Evolutionary conservation across 768 basidiomycete species (phyloP), one percentile per base, ranked within the genome.

Genomic region (Russula sp.): DNA sequence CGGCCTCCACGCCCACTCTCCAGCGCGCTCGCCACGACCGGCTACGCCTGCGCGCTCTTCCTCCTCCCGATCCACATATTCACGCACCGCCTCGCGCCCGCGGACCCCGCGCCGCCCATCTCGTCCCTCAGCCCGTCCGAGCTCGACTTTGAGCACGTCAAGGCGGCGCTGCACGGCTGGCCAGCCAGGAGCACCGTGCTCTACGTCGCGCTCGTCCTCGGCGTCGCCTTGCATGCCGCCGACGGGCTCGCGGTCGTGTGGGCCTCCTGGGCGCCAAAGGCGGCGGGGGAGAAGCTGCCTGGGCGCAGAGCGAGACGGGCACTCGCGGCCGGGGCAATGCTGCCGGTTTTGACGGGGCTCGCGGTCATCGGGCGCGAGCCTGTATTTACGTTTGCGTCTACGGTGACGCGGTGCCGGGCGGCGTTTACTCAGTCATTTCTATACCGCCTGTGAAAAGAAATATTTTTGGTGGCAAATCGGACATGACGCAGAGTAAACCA

Each of bases 91-190:
- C 56, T 81, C 34, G 69, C 76, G 59, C 90, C 85, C 18, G 75
- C 76, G 29, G 71, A 71, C 56, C 73, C 77, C 2, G 58, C 58
- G 8, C 69, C 76, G 2, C 84, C 84, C 22, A 84, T 90, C 56
- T 73, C 74, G 50, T 71, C 77, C 2, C 76, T 93, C 25, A 82
- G 25, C 16, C 90, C 91, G 0, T 77, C 85, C 0, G 90, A 93
- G 68, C 79, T 94, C 41, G 86, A 90, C 72, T 93, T 81, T 70
- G 87, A 92, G 65, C 93, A 86, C 70, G 88, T 93, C 59, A 92
- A 93, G 70, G 78, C 81, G 6, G 88, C 82, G 3, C 72, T 93
- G 42, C 75, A 77, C 16, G 73, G 60, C 18, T 90, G 84, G 81
- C 88, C 89, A 0, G 72, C 75, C 69, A 75, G 81, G 42, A 86